A percentile compares a stretch with the other conserved stretches of the same genome.
Conservation (phyloP, 2,329 filamentous ascomycete genomes). For the Lasiodiplodia sp. region DNA sequence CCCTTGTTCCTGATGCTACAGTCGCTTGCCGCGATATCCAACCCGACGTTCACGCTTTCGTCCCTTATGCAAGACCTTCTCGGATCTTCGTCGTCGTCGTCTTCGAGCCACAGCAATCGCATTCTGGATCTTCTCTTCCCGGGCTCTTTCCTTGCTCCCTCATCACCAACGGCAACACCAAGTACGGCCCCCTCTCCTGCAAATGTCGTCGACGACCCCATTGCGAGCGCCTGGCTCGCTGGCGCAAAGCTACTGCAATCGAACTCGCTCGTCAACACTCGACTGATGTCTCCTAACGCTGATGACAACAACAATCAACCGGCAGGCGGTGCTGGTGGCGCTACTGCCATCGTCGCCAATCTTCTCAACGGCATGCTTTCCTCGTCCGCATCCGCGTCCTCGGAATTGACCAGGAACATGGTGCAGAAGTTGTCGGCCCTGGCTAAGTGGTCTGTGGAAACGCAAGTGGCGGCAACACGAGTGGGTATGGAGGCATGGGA, state of each 20-base stretch:
- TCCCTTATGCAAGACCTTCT: constrained; percentile 1
- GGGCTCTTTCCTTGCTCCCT: background rate
- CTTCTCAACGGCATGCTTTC: background rate
- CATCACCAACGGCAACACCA: background rate
- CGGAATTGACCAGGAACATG: background rate
- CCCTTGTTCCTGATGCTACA: constrained; percentile 2
- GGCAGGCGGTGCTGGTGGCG: no score
- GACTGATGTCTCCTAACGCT: background rate
- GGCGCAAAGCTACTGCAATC: background rate
- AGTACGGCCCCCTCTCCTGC: background rate
- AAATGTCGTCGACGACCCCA: background rate
- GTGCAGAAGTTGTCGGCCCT: background rate
- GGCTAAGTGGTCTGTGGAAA: background rate
- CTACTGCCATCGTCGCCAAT: background rate
- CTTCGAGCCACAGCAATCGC: background rate
- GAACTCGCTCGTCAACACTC: constrained; percentile 9
- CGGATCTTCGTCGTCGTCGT: background rate
- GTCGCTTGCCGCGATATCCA: background rate
- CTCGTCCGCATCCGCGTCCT: background rate
- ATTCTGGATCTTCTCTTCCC: background rate
- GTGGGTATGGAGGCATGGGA: background rate
- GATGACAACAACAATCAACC: background rate
- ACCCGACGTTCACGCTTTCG: constrained; percentile 1
- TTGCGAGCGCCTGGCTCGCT: constrained; percentile 1
- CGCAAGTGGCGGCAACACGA: background rate